Base-by-base conservation (phyloP, 208 protist species). In the Leptomonas seymouri region DNA sequence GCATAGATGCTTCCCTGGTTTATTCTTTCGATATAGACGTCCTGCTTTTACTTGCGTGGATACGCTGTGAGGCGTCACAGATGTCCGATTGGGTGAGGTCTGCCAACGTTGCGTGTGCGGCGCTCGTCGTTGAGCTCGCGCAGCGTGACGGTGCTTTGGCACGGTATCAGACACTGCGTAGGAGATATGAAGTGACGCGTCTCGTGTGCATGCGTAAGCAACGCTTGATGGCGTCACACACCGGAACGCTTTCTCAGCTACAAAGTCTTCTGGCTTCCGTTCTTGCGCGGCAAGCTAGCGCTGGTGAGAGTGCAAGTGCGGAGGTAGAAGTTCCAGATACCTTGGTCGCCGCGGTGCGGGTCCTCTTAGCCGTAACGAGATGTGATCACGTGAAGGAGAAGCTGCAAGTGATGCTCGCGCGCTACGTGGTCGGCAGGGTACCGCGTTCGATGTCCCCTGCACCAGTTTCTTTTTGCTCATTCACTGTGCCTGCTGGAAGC, bases 191-290 rank as follows among this genome's bases (percentile, higher is more conserved):
- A 21, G 4, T 44, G 3, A 55, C 39, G 20, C 51, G 53, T 50
- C 41, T 68, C 15, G 51, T 31, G 7, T 53, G 27, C 0, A 16
- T 18, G 34, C 63, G 71, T 1, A 34, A 30, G 21, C 71, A 14
- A 7, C 45, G 50, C 21, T 27, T 56, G 11, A 21, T 58, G 27
- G 30, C 49, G 41, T 76, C 71, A 14, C 71, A 69, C 48, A 41
- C 16, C 14, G 44, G 51, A 27, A 76, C 60, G 15, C 71, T 64
- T 0, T 30, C 20, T 1, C 39, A 54, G 1, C 46, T 69, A 36
- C 25, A 25, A 8, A 7, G 20, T 0, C 25, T 54, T 0, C 21
- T 55, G 4, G 34, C 7, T 2, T 8, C 44, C 14, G 31, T 67
- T 5, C 28, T 20, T 34, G 25, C 16, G 7, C 15, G 45, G 21